Evolutionary conservation across 257 asterid genomes (phyloP).

Genomic region (Nicotiana paniculata): DNA sequence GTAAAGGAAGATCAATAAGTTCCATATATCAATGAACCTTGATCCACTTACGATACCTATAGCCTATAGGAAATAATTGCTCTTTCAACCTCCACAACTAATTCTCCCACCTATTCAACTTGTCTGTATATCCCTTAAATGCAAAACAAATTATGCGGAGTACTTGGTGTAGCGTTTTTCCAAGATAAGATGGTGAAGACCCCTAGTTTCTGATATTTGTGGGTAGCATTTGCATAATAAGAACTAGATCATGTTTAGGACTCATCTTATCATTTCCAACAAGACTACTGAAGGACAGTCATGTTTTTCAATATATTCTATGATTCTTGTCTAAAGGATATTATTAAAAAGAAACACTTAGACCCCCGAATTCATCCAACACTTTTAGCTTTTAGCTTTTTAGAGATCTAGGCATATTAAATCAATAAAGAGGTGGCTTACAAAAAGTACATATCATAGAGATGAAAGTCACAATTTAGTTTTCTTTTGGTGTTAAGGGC

Average conservation of each 20-base stretch:
- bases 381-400: background rate
- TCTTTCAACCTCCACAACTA: constrained; percentile 2
- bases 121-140: background rate
- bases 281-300: background rate
- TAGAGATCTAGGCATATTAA: background rate
- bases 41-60: background rate
- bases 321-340: background rate
- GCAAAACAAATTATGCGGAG: background rate
- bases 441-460: background rate
- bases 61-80: background rate
- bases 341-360: background rate
- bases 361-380: background rate
- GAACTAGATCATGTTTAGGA: background rate
- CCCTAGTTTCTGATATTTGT: background rate
- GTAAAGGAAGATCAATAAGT: background rate
- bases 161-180: background rate
- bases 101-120: background rate
- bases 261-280: background rate
- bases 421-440: background rate
- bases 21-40: background rate
- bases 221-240: background rate
- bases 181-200: background rate
- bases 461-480: background rate
- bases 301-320: background rate
- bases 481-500: background rate